Evolutionary conservation across 306 rosid genomes (phyloP).

Genomic region (Medicago arabica): DNA sequence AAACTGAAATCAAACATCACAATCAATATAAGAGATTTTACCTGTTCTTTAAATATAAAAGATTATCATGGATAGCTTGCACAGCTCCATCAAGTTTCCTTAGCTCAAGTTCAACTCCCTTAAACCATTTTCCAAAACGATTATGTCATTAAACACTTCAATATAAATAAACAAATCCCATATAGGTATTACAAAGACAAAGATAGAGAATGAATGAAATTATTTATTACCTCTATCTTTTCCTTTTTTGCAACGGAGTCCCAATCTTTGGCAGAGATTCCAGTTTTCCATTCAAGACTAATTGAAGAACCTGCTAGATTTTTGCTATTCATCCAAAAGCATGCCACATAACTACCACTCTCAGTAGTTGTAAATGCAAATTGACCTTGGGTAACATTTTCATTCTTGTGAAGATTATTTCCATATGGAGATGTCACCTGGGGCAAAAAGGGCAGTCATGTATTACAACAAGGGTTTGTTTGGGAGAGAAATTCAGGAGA

Average conservation of each 20-base stretch:
- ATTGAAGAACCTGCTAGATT: slow-evolving; percentile 37
- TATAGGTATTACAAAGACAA: slow-evolving; percentile 6
- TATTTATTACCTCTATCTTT: slow-evolving; percentile 53
- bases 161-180: slow-evolving; percentile 1
- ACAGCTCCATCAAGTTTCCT: slow-evolving; percentile 64
- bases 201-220: background rate
- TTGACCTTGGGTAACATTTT: slow-evolving; percentile 69
- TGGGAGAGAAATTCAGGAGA: no score
- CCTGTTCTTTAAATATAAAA: slow-evolving; percentile 55
- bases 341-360: slow-evolving; percentile 59
- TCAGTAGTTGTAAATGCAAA: slow-evolving; percentile 64
- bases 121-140: slow-evolving; percentile 28
- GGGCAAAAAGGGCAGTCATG: background rate
- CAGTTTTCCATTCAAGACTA: slow-evolving; percentile 69
- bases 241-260: slow-evolving; percentile 63
- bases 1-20: background rate
- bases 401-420: slow-evolving; percentile 60
- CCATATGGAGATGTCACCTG: slow-evolving; percentile 70
- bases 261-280: slow-evolving; percentile 63
- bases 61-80: slow-evolving; percentile 60
- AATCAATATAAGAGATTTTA: slow-evolving; percentile 35
- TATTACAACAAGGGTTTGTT: no score
- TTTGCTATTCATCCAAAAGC: slow-evolving; percentile 55
- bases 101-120: slow-evolving; percentile 73
- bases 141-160: background rate